Conservation (phyloP, 1,139 yeast species). For the Yamadazyma pseudoaaseri region DNA sequence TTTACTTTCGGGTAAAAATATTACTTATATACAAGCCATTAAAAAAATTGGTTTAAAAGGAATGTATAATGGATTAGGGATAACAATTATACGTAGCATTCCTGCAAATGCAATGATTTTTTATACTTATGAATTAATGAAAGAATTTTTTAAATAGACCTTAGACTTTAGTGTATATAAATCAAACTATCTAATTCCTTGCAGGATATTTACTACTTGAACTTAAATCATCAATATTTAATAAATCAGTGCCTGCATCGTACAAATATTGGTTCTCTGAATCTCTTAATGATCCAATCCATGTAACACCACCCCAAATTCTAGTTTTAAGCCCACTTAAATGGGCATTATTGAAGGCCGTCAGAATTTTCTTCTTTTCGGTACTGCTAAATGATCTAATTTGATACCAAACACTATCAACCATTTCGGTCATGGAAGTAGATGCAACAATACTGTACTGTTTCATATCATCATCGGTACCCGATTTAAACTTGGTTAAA, state of each 20-base stretch:
- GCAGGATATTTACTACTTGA: constrained; percentile 1
- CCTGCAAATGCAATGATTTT: constrained; percentile 92
- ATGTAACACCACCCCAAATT: constrained; percentile 42
- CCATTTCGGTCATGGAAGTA: constrained; percentile 26
- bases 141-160: background rate
- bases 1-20: constrained; percentile 18
- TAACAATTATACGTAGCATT: constrained; percentile 76
- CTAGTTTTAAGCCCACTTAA: constrained; percentile 33
- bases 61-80: constrained; percentile 81
- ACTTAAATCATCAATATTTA: constrained; percentile 36
- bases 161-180: too few relatives aligned
- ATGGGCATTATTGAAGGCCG: constrained; percentile 29
- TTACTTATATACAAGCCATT: constrained; percentile 29
- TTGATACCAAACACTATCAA: constrained; percentile 19
- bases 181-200: too few relatives aligned
- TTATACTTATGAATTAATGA: constrained; percentile 62
- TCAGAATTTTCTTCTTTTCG: constrained; percentile 19
- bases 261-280: constrained; percentile 27
- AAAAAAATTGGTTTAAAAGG: constrained; percentile 51
- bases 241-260: constrained; percentile 30
- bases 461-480: constrained; percentile 13
- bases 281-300: constrained; percentile 31
- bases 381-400: constrained; percentile 17
- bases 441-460: constrained; percentile 37
- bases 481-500: constrained; percentile 20